Evolutionary conservation across 2,329 filamentous ascomycete species (phyloP), one percentile per base, ranked within the genome.

Genomic region (Diaporthe aspalathi): DNA sequence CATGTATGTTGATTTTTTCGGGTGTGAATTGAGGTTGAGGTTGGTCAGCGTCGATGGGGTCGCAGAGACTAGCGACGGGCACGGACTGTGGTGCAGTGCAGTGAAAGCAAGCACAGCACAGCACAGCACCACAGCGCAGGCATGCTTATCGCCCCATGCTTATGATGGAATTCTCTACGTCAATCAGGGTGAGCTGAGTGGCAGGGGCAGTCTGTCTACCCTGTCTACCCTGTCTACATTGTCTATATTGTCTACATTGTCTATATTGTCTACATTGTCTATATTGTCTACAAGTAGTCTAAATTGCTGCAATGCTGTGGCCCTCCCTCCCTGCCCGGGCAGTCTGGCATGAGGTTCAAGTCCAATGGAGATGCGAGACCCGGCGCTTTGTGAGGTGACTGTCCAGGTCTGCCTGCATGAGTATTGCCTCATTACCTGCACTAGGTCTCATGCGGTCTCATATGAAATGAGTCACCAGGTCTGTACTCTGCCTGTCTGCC

Each of bases 1-100:
- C 53, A 50, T 60, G 53, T 50, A 32, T 60, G 29, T 68, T 32
- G 60, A 50, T 50, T 65, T 65, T 65, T 65, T 65, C 45, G 32
- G 53, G 40, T 56, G 56, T 50, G 52, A 68, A 68, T 60, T 68
- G 67, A 56, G 67, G 53, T 56, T 60, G 53, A 68, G 56, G 67
- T 60, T 57, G 53, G 66, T 56, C 50, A 65, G 60, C 60, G 60
- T 47, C 32, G 32, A 60, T 65, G 60, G 60, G 60, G 60, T 65
- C 60, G 45, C 60, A 65, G 60, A 65, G 60, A 65, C 60, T 65
- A 65, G 60, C 60, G 60, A 65, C n/a, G 45, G 60, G 60, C 60
- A 65, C 60, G 60, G 60, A 65, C 60, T 63, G 27, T 27, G 60
- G n/a, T n/a, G n/a, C n/a, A n/a, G n/a, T n/a, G n/a, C 45, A 20